phyloP scores from a whole-genome alignment of 2,329 filamentous ascomycete genomes.

The Davidsoniella eucalypti region DNA sequence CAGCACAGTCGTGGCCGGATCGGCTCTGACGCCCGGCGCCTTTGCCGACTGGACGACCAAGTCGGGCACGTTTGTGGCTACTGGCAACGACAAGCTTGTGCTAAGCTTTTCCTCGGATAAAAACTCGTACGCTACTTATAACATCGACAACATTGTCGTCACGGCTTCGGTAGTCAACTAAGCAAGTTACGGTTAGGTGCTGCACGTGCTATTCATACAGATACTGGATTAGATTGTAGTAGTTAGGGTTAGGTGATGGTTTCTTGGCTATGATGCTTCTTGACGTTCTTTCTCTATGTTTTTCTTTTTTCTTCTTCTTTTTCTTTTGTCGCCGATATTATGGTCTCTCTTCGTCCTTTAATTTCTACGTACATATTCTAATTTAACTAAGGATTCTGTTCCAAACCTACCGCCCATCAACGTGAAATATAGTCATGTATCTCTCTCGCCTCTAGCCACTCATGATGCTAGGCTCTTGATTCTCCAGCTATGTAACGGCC shows the following conservation, averaged over 20 bases:
- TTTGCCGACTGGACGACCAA: neutral
- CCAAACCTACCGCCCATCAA: too few species aligned
- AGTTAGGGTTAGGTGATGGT: neutral
- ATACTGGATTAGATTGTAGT: neutral
- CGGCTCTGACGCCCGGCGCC: neutral
- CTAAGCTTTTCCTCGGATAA: neutral
- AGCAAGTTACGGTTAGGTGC: neutral
- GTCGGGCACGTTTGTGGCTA: neutral
- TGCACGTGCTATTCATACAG: neutral
- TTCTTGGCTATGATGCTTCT: too few species aligned
- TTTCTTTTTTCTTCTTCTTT: neutral
- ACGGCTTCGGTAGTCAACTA: neutral
- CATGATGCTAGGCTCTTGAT: too few species aligned
- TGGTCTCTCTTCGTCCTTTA: neutral
- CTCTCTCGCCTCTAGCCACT: too few species aligned
- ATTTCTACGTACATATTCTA: too few species aligned
- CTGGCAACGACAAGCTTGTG: neutral
- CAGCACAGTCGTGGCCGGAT: neutral
- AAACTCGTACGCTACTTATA: constrained; percentile 1
- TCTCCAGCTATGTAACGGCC: too few species aligned
- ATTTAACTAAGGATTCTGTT: too few species aligned
- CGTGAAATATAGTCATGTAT: too few species aligned
- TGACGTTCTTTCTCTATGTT: too few species aligned
- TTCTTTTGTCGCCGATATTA: neutral
- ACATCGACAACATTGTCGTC: neutral